Evolutionary conservation across 805 yeast species (phyloP), one percentile per base, ranked within the genome.

Genomic region (Myxozyma geophila): DNA sequence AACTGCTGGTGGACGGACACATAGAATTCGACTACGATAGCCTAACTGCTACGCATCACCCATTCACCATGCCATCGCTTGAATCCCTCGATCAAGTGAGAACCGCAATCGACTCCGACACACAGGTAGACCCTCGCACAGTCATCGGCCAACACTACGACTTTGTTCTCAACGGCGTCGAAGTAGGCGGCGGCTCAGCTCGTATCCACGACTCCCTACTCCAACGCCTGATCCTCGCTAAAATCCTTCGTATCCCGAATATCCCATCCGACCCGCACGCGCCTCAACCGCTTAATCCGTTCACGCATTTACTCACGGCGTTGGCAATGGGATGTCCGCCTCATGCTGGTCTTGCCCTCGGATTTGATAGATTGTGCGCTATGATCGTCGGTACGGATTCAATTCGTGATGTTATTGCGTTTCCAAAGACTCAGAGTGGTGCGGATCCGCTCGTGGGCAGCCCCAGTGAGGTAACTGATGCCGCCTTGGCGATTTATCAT

Each of bases 281-380:
- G 7, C 36, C 43, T 10, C 54, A 52, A 8, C 53, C 48, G 39
- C 81, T 86, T 51, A 73, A 74, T 41, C 78, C 91, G 8, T 95
- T 95, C 78, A 96, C 97, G 0, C 99, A 95, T 76, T 79, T 95
- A 47, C 79, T 95, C 39, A 79, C 81, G 47, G 97, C 97, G 0
- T 83, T 95, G 60, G 84, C 84, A 28, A 85, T 89, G 77, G 99
- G 99, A 0, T 91, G 98, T 72, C 99, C 99, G 0, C 99, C 99
- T 0, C 99, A 95, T 77, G 97, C 98, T 1, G 99, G 99, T 0
- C 80, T 95, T 44, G 99, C 99, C 0, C 80, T 95, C 41, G 99
- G 99, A 0, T 89, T 95, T 70, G 99, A 95, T 74, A 80, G 99
- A 66, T 79, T 95, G 80, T 87, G 96, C 71, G 95, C 99, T 0